phyloP scores from a whole-genome alignment of 257 asterid genomes.

The Coffea canephora region DNA sequence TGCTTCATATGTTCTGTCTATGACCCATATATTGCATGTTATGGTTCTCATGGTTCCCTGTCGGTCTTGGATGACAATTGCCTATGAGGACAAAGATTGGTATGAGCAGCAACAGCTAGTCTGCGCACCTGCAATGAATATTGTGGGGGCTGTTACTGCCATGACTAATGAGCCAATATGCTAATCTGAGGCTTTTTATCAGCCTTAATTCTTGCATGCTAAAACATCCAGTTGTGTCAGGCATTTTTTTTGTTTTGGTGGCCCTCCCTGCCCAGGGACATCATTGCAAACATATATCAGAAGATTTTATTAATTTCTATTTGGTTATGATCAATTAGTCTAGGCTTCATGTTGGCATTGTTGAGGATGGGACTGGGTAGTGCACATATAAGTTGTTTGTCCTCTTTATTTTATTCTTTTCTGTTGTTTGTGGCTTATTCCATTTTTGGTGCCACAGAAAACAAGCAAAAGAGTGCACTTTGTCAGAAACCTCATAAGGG shows the following conservation, averaged over 20 bases:
- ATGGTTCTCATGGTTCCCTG: not conserved
- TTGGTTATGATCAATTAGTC: not conserved
- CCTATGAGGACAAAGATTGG: conserved; percentile 12
- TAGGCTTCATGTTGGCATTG: not conserved
- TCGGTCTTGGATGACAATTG: not conserved
- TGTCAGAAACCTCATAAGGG: conserved; percentile 59
- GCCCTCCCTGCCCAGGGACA: not conserved
- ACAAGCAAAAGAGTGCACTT: conserved; percentile 71
- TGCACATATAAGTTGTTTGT: not conserved
- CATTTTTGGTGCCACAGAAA: conserved; percentile 33
- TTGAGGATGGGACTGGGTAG: not conserved
- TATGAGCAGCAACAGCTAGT: conserved; percentile 11
- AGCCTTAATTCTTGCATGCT: not conserved
- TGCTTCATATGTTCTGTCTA: not conserved
- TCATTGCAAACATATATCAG: not conserved
- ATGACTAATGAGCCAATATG: conserved; percentile 20
- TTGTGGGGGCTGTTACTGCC: conserved; percentile 12
- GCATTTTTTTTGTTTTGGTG: not conserved
- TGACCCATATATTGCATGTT: not conserved
- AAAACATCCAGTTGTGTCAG: not conserved
- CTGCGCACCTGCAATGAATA: conserved; percentile 10
- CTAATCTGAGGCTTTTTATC: conserved; percentile 16
- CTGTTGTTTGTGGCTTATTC: not conserved
- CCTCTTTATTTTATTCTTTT: not conserved
- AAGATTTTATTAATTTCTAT: not conserved